These are phyloP conservation scores for Starmerella etchellsii DNA, from an alignment of 805 yeast genomes.

Conservation along the genomic window DNA sequence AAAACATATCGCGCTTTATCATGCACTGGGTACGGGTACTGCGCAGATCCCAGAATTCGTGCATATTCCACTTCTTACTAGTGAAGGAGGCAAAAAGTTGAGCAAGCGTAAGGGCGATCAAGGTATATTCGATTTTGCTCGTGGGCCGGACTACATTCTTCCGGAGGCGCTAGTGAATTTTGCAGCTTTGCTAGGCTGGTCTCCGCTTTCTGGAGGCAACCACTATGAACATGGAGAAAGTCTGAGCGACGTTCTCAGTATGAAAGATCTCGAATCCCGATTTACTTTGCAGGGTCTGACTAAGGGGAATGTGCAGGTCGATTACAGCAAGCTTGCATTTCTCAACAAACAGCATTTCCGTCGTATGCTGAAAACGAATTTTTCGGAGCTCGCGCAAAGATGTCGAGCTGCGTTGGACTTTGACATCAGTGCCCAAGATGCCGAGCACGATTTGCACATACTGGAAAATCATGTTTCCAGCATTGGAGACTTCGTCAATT, in stretches of 20 bases:
- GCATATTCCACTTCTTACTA: conserved; percentile 84
- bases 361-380: conserved; percentile 1
- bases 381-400: conserved; percentile 4
- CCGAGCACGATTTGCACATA: conserved; percentile 31
- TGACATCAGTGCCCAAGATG: conserved; percentile 24
- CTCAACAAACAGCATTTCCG: conserved; percentile 57
- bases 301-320: conserved; percentile 88
- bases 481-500: conserved; percentile 38
- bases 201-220: conserved; percentile 47
- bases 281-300: conserved; percentile 68
- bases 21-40: conserved; percentile 38
- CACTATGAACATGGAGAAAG: conserved; percentile 13
- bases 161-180: conserved; percentile 85
- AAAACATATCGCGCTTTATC: conserved; percentile 75
- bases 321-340: conserved; percentile 55
- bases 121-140: conserved; percentile 46
- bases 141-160: conserved; percentile 30
- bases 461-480: conserved; percentile 41
- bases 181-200: conserved; percentile 88
- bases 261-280: conserved; percentile 36
- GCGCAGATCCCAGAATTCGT: conserved; percentile 60
- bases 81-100: conserved; percentile 45
- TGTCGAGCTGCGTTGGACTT: conserved; percentile 15
- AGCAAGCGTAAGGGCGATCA: conserved; percentile 79
- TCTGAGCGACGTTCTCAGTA: conserved; percentile 23